Base-by-base conservation (phyloP, 768 basidiomycete species). In the Rhizopogon vesiculosus region DNA sequence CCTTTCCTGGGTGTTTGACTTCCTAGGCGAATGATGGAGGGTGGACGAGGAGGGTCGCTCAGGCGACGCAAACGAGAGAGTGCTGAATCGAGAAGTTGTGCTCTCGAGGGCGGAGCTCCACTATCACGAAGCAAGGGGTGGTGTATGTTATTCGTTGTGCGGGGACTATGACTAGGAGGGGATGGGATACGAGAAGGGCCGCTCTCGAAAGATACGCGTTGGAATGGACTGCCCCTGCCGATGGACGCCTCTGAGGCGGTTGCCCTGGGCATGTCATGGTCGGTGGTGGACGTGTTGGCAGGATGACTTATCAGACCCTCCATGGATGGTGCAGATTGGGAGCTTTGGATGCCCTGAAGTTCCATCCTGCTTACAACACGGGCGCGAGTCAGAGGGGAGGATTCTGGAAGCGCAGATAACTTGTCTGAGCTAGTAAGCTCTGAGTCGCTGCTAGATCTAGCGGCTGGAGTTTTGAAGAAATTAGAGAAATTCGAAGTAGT, bases 141-240 rank as follows among this genome's bases (percentile, higher is more conserved):
- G 28, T 64, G 56, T 57, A 78, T 81, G 68, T 72, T 78, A 38
- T 10, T 49, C 22, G 13, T 19, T 1, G 59, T 28, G 19, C 57
- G 68, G 25, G 64, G 48, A 19, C 50, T 67, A 42, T 62, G 45
- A 73, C 55, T 69, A 64, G 56, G 75, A 59, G 55, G 70, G 71
- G 53, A 13, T 68, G 75, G 42, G 60, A 58, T 22, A 72, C 70
- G 0, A 73, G 65, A 22, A 74, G 75, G 39, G 71, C 63, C 19
- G 56, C 77, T 80, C 31, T 86, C 84, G 18, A 82, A 81, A 0
- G 81, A 82, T 38, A 82, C 75, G 41, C 80, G 77, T 57, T 80
- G 81, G 39, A 67, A 73, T 3, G 82, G 76, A 2, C 77, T 78
- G 7, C 75, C 77, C 51, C 69, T 75, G 16, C 74, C 74, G 0